Percentiles rank a stretch among this genome's conserved stretches.
phyloP scores from a whole-genome alignment of 2,329 filamentous ascomycete species.

The Fusarium concolor region DNA sequence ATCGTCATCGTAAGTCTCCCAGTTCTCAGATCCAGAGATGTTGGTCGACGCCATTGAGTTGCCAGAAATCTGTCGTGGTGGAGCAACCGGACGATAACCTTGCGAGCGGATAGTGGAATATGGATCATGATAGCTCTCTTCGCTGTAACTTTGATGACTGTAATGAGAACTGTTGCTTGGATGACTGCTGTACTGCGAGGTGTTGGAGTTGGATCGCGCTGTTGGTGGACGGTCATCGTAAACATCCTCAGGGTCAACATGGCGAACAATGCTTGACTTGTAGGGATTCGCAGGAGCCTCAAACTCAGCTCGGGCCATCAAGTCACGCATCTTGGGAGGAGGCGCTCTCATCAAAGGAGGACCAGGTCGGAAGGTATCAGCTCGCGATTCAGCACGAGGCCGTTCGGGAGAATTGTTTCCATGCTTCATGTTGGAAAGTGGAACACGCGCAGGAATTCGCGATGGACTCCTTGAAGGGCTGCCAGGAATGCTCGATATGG shows the following conservation, averaged over 20 bases:
- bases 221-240: slow-evolving; percentile 74
- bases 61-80: slow-evolving; percentile 69
- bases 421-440: slow-evolving; percentile 75
- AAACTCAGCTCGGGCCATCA: slow-evolving; percentile 65
- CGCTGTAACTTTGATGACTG: slow-evolving; percentile 47
- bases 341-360: slow-evolving; percentile 72
- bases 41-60: slow-evolving; percentile 81
- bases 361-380: slow-evolving; percentile 63
- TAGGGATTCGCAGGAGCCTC: slow-evolving; percentile 63
- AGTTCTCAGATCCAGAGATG: slow-evolving; percentile 90
- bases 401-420: slow-evolving; percentile 87
- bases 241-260: slow-evolving; percentile 81
- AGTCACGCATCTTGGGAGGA: slow-evolving; percentile 92
- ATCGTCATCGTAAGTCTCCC: slow-evolving; percentile 94
- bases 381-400: slow-evolving; percentile 56
- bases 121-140: slow-evolving; percentile 52
- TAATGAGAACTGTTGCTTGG: slow-evolving; percentile 51
- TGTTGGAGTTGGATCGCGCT: slow-evolving; percentile 55
- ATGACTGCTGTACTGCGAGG: slow-evolving; percentile 50
- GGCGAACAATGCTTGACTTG: slow-evolving; percentile 67
- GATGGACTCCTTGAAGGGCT: slow-evolving; percentile 52
- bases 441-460: slow-evolving; percentile 76
- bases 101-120: slow-evolving; percentile 57
- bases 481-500: slow-evolving; percentile 44
- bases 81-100: slow-evolving; percentile 55